phyloP scores from a whole-genome alignment of 2,329 filamentous ascomycete genomes.

The Fusarium haematococcum region DNA sequence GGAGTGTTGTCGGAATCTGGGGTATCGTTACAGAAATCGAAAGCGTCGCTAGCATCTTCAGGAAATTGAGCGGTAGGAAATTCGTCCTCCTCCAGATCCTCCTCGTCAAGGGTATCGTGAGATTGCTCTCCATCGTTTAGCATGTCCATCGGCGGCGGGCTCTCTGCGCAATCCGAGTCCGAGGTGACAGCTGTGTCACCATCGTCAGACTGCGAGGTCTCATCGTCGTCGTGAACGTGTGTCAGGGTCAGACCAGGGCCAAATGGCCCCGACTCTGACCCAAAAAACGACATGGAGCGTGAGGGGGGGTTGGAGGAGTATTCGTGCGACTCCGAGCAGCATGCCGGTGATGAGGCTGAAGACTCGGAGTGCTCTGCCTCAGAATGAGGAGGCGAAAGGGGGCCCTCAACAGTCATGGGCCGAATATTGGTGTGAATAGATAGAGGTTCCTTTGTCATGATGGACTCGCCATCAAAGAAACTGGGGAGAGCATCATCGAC shows the following conservation, averaged over 20 bases:
- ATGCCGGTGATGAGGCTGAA: slow-evolving; percentile 52
- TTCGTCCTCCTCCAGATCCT: slow-evolving; percentile 52
- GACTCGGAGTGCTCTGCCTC: slow-evolving; percentile 62
- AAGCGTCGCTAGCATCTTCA: slow-evolving; percentile 53
- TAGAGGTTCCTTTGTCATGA: slow-evolving; percentile 60
- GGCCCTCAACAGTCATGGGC: slow-evolving; percentile 37
- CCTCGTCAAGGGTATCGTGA: slow-evolving; percentile 46
- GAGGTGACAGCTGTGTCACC: slow-evolving; percentile 58
- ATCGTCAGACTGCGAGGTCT: slow-evolving; percentile 60
- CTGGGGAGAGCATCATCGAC: slow-evolving; percentile 52
- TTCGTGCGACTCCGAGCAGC: slow-evolving; percentile 45
- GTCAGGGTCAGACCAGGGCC: slow-evolving; percentile 46
- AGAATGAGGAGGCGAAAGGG: slow-evolving; percentile 59
- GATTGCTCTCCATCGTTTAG: slow-evolving; percentile 46
- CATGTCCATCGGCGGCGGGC: slow-evolving; percentile 49
- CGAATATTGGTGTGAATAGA: slow-evolving; percentile 43
- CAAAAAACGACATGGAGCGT: slow-evolving; percentile 65
- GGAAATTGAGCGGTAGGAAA: slow-evolving; percentile 55
- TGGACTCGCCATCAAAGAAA: slow-evolving; percentile 58
- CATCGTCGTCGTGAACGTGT: slow-evolving; percentile 54
- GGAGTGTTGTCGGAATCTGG: slow-evolving; percentile 59
- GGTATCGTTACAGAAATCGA: slow-evolving; percentile 50
- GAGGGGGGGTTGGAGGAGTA: slow-evolving; percentile 56
- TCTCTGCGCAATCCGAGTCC: slow-evolving; percentile 59
- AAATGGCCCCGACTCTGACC: slow-evolving; percentile 59